Conservation (phyloP, 148 eudicot genomes). For the Dysphania ambrosioides region DNA sequence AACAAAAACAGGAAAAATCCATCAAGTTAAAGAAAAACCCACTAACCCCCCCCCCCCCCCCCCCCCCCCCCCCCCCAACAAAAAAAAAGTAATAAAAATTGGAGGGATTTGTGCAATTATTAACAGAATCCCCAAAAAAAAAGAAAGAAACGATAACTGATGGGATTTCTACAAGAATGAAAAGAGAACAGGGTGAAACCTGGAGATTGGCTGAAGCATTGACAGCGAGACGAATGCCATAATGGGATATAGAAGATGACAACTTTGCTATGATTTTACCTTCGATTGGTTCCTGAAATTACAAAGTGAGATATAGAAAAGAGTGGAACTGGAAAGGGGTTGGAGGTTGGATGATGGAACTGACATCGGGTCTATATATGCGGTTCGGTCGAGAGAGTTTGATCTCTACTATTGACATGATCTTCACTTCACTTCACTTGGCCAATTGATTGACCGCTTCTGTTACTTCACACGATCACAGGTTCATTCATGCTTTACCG, state of each 20-base stretch:
- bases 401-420: slow-evolving; percentile 64
- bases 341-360: slow-evolving; percentile 15
- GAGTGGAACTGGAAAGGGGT: background rate
- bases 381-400: slow-evolving; percentile 66
- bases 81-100: too few relatives aligned
- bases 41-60: too few relatives aligned
- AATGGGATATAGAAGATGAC: slow-evolving; percentile 52
- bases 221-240: slow-evolving; percentile 48
- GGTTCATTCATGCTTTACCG: too few relatives aligned
- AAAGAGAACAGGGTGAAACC: slow-evolving; percentile 27
- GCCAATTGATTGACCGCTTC: too few relatives aligned
- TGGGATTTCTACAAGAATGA: background rate
- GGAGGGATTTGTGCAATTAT: too few relatives aligned
- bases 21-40: too few relatives aligned
- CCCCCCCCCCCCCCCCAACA: too few relatives aligned
- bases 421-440: slow-evolving; percentile 2
- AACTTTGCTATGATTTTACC: slow-evolving; percentile 59
- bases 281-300: slow-evolving; percentile 54
- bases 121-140: background rate
- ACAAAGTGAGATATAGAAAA: too few relatives aligned
- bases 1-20: too few relatives aligned
- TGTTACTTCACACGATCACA: too few relatives aligned
- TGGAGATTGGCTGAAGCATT: slow-evolving; percentile 64
- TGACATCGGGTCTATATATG: slow-evolving; percentile 49
- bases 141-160: background rate